Evolutionary conservation across 108 stramenopile species (phyloP).

Genomic region (Conticribra weissflogii): DNA sequence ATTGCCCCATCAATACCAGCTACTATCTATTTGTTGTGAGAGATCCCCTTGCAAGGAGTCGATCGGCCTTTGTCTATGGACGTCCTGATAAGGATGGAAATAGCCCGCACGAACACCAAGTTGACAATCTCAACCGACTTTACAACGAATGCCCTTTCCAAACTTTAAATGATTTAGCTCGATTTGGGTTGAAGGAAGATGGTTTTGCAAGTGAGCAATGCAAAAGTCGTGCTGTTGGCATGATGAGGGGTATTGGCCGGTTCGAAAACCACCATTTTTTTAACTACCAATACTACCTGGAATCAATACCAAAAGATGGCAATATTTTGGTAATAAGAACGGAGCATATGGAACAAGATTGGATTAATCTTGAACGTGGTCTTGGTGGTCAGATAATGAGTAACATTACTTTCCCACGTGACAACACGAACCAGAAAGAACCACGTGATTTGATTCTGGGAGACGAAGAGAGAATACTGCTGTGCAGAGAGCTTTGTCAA

Average conservation of each 20-base stretch:
- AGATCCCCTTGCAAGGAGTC: conserved; percentile 22
- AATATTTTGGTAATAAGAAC: conserved; percentile 26
- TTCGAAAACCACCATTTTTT: conserved; percentile 15
- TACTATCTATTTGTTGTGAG: conserved; percentile 29
- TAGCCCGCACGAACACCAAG: neutral
- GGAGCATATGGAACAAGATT: conserved; percentile 28
- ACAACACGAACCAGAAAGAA: conserved; percentile 3
- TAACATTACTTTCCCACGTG: conserved; percentile 7
- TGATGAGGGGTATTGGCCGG: conserved; percentile 1
- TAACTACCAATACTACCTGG: conserved; percentile 37
- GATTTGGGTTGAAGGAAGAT: neutral
- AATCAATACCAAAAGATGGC: conserved; percentile 12
- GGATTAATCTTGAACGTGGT: conserved; percentile 11
- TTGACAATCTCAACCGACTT: conserved; percentile 1
- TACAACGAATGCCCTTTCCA: neutral
- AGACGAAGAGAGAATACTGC: conserved; percentile 10
- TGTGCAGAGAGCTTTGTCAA: conserved; percentile 23
- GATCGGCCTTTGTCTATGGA: conserved; percentile 21
- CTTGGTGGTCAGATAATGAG: conserved; percentile 17
- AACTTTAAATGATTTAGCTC: conserved; percentile 1
- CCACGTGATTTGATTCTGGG: conserved; percentile 4
- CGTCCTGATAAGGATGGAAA: conserved; percentile 9
- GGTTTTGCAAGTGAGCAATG: conserved; percentile 17
- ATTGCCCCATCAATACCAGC: conserved; percentile 19
- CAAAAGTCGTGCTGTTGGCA: conserved; percentile 10